Base-by-base conservation (phyloP, 139 green algal genomes). In the Tetratostichococcus sp. region DNA sequence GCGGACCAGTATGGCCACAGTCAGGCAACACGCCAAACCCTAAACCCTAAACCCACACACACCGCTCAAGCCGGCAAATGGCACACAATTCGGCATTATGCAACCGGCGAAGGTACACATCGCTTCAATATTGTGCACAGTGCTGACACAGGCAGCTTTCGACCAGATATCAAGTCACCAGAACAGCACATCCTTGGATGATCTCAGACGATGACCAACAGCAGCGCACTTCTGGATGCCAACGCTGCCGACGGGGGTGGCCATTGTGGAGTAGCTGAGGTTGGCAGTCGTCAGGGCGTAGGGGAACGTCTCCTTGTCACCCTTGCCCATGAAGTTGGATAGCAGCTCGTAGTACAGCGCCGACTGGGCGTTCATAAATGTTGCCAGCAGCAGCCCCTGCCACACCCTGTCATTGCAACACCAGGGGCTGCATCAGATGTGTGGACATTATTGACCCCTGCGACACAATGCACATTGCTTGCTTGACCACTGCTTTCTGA, bases 241-340 rank as follows among this genome's bases (percentile, higher is more conserved):
- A 2, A 82, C 65, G 21, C 34, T 59, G 21, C 68, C 68, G 0
- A 76, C 58, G 5, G 79, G 83, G 0, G 62, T 66, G 22, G 58
- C 59, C 19, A 84, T 31, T 21, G 74, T 50, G 62, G 71, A 43
- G 67, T 80, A 80, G 1, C 70, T 59, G 66, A 77, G 59, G 3
- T 70, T 30, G 2, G 79, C 73, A 0, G 79, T 83, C n/a, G 75
- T 28, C 59, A 88, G 70, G 30, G 74, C 80, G 69, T 82, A 80
- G 2, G 80, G 78, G 83, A 88, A 90, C 0, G 83, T 83, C 74
- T 90, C 85, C 74, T 90, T 90, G 78, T 90, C 83, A 4, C 85
- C 85, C 77, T 87, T 88, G 58, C 86, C 86, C 68, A 90, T 72
- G 77, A 80, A 90, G 58, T 80, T 77, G 31, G 74, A 75, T 25